phyloP scores from a whole-genome alignment of 1,284 basidiomycete species.

The Phellinidium pouzarii region DNA sequence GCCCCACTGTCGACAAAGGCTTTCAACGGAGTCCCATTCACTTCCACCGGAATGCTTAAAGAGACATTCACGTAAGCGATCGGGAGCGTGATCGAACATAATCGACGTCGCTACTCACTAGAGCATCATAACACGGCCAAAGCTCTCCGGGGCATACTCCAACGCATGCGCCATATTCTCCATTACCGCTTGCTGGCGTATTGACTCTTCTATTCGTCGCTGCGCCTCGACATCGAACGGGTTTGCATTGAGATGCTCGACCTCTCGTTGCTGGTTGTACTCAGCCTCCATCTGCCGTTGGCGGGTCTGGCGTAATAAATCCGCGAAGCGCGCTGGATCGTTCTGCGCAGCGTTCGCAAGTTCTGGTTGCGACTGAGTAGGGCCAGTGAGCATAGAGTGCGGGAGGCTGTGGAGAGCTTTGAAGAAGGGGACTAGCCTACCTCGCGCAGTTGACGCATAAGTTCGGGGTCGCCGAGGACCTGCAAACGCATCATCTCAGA shows the following conservation, averaged over 20 bases:
- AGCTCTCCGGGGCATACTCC: conserved; percentile 89
- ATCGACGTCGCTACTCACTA: conserved; percentile 51
- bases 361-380: conserved; percentile 67
- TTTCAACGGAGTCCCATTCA: conserved; percentile 86
- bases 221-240: conserved; percentile 92
- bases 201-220: conserved; percentile 88
- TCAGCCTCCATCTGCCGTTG: conserved; percentile 50
- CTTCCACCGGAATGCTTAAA: conserved; percentile 84
- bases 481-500: conserved; percentile 88
- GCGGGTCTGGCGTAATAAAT: conserved; percentile 62
- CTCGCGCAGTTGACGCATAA: conserved; percentile 71
- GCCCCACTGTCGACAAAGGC: conserved; percentile 98
- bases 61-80: too few species aligned
- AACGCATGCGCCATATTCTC: conserved; percentile 91
- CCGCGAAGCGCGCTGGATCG: conserved; percentile 67
- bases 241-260: conserved; percentile 70
- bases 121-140: conserved; percentile 94
- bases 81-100: neutral
- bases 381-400: neutral
- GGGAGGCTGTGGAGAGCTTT: neutral
- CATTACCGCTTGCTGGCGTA: conserved; percentile 82
- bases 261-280: conserved; percentile 53
- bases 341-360: conserved; percentile 65
- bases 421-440: conserved; percentile 35
- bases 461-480: conserved; percentile 71